Conservation (phyloP, 1,284 basidiomycete genomes). For the Austropuccinia psidii region DNA sequence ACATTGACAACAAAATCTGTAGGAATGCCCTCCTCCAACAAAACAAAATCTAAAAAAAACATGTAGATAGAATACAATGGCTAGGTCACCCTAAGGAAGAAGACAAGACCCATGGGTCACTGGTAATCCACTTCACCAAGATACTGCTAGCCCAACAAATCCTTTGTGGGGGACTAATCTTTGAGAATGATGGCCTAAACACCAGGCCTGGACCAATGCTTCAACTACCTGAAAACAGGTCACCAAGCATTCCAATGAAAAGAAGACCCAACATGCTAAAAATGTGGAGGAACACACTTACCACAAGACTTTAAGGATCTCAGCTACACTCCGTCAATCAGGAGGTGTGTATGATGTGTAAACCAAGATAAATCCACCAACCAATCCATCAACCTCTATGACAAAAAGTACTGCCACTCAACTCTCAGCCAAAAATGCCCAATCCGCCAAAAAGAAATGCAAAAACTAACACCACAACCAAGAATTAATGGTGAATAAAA, state of each 20-base stretch:
- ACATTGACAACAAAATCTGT: background rate
- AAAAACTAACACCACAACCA: too few relatives aligned
- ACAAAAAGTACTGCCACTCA: background rate
- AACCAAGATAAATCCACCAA: too few relatives aligned
- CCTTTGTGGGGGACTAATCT: background rate
- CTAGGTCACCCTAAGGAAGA: background rate
- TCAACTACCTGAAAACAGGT: background rate
- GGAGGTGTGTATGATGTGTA: too few relatives aligned
- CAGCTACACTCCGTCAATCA: too few relatives aligned
- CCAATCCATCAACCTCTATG: too few relatives aligned
- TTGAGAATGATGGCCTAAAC: background rate
- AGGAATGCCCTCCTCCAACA: background rate
- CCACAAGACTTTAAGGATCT: background rate
- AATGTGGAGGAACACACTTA: background rate
- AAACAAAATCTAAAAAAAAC: background rate
- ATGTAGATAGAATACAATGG: background rate
- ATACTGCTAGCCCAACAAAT: background rate
- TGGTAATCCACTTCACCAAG: background rate
- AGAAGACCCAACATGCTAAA: background rate
- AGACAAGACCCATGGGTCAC: background rate
- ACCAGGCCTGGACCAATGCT: background rate
- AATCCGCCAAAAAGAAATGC: too few relatives aligned
- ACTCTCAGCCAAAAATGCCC: too few relatives aligned
- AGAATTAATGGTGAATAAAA: too few relatives aligned
- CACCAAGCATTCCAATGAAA: background rate